Conservation (phyloP, 768 basidiomycete species). For the Tulasnella sp. region DNA sequence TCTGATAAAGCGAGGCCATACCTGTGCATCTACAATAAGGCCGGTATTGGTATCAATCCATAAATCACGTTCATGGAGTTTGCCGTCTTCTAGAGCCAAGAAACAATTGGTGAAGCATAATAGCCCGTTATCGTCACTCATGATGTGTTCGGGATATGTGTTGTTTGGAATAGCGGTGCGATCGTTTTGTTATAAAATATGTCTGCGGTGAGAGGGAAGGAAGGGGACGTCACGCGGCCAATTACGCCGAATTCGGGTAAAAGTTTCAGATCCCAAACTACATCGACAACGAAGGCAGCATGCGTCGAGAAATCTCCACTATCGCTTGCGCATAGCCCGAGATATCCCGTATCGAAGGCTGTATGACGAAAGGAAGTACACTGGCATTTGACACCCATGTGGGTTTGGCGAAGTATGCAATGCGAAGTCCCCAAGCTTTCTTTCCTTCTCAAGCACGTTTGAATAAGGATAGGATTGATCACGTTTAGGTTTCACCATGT, state of each 20-base stretch:
- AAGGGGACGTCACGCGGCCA: not conserved
- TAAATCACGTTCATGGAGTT: slow-evolving; percentile 55
- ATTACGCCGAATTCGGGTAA: no score
- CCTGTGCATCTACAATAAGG: slow-evolving; percentile 63
- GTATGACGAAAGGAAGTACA: no score
- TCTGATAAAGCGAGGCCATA: slow-evolving; percentile 20
- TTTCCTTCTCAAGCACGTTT: no score
- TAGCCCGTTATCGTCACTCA: slow-evolving; percentile 39
- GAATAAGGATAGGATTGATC: no score
- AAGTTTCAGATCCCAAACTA: no score
- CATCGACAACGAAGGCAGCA: no score
- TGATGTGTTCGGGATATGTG: not conserved
- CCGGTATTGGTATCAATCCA: slow-evolving; percentile 72
- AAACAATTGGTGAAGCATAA: slow-evolving; percentile 82
- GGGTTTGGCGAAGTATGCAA: no score
- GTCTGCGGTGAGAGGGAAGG: not conserved
- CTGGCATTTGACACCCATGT: not conserved
- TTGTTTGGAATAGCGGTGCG: not conserved
- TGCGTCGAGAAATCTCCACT: no score
- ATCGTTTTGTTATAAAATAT: not conserved
- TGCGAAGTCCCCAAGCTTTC: no score
- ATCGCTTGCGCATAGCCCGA: no score
- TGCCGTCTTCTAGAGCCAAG: slow-evolving; percentile 67
- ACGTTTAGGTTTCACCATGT: no score
- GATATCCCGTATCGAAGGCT: no score